Evolutionary conservation across 345 rosid genomes (phyloP).

Genomic region (Salix caprea): DNA sequence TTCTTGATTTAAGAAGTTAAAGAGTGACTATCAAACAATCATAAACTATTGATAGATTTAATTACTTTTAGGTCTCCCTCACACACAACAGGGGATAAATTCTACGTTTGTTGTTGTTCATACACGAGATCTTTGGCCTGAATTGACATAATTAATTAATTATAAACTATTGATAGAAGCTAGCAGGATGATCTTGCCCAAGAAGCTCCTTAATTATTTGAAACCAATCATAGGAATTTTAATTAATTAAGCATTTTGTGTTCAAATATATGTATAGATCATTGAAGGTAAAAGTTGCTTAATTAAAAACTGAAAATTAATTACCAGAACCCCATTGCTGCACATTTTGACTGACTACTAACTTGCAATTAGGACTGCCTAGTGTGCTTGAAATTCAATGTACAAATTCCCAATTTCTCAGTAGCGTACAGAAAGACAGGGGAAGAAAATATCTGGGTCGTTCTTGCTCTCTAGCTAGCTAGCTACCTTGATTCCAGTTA

Average conservation of each 20-base stretch:
- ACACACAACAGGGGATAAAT: too few species aligned
- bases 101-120: too few species aligned
- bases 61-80: too few species aligned
- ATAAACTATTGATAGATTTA: too few species aligned
- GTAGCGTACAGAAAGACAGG: not conserved
- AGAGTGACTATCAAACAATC: too few species aligned
- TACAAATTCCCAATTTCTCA: not conserved
- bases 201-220: not conserved
- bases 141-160: too few species aligned
- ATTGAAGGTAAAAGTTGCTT: not conserved
- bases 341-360: not conserved
- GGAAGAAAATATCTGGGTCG: not conserved
- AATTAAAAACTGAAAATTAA: not conserved
- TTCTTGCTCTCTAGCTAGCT: not conserved
- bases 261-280: not conserved
- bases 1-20: too few species aligned
- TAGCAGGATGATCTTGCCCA: not conserved
- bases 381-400: not conserved
- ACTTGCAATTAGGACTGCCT: not conserved
- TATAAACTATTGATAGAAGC: not conserved
- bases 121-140: too few species aligned
- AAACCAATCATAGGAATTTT: not conserved
- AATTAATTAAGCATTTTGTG: not conserved
- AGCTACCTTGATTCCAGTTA: constrained; percentile 44
- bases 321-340: not conserved